Evolutionary conservation across 192 early-diverging fungal genomes (phyloP), one percentile per base, ranked within the genome.

Genomic region (Coemansia sp.): DNA sequence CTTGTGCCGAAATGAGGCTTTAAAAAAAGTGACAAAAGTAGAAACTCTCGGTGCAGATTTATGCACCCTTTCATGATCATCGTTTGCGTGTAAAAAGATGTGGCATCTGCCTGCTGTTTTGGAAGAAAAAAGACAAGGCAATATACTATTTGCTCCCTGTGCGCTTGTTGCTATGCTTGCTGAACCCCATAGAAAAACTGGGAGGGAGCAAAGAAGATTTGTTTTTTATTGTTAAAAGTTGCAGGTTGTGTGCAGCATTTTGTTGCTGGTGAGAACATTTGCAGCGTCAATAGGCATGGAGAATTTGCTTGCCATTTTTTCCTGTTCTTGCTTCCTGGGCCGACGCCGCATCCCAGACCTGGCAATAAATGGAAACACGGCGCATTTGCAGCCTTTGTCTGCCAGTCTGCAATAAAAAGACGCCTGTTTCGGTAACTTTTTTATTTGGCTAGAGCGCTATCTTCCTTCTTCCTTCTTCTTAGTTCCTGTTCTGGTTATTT

Each of bases 301-400:
- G 40, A 13, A 28, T 21, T 48, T 48, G 12, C 46, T 48, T 26
- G 46, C 46, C 46, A 21, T 48, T 35, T 35, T 26, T 48, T 23
- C 21, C 23, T 48, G 33, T 35, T 35, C 33, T 35, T 35, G 10
- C 33, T 35, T 35, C 7, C 33, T 35, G 33, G 33, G 23, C 46
- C 28, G 46, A 48, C 46, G 46, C 46, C 46, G 46, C 46, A 48
- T 48, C 28, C 46, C 46, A 23, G 46, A 28, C 46, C 46, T 35
- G 33, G 33, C 33, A 35, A 35, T 35, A 35, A 35, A 35, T 35
- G 33, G 33, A 35, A 48, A 48, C 46, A 48, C 21, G 21, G 46
- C 19, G 20, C 46, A 48, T 21, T n/a, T 28, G 8, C 21, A 26
- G 46, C 23, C 46, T 48, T 48, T 48, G 46, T 48, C 28, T 48